Evolutionary conservation across 2,329 filamentous ascomycete genomes (phyloP), one percentile per base, ranked within the genome.

Genomic region (Aspergillus luchuensis): DNA sequence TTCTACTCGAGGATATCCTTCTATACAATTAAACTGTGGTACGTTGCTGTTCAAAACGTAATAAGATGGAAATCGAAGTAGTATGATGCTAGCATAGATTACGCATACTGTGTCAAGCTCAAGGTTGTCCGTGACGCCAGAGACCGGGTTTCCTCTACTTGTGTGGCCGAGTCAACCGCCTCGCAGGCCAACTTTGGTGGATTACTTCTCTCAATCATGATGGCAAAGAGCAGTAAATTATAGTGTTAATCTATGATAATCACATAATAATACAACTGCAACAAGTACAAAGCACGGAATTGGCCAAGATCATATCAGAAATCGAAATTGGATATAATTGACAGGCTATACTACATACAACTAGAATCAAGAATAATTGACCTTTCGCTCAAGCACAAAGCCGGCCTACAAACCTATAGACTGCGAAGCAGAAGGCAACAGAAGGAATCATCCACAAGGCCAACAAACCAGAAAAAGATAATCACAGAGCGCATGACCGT

Each of bases 311-410:
- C 43, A 8, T n/a, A 51, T 13, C 11, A 51, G 50, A 58, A 56
- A 60, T 45, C 45, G 58, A 51, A 58, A 61, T 61, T 59, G 58
- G 59, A 61, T 59, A 59, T 58, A 65, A 52, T 25, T 63, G 51
- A 56, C 47, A 50, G 28, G 47, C 50, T 62, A 59, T 62, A 63
- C 62, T 64, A 57, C 58, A 64, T 57, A 58, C 52, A 62, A 60
- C 55, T 53, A 58, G 49, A 62, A 39, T 51, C 57, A 56, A 60
- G 11, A 39, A 58, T 63, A 57, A 64, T 62, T 57, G 63, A 72
- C 66, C 67, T 71, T 71, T 71, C 67, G 66, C 68, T 71, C 65
- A 69, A 69, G 69, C 65, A 69, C 64, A 68, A 51, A 64, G 57
- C 62, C 67, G 64, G 64, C 66, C 59, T 64, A 68, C 64, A 66